Percentiles rank a stretch among this genome's conserved stretches.
These are phyloP conservation scores for Suillus discolor DNA, from an alignment of 768 basidiomycete species.

Conservation along the genomic window DNA sequence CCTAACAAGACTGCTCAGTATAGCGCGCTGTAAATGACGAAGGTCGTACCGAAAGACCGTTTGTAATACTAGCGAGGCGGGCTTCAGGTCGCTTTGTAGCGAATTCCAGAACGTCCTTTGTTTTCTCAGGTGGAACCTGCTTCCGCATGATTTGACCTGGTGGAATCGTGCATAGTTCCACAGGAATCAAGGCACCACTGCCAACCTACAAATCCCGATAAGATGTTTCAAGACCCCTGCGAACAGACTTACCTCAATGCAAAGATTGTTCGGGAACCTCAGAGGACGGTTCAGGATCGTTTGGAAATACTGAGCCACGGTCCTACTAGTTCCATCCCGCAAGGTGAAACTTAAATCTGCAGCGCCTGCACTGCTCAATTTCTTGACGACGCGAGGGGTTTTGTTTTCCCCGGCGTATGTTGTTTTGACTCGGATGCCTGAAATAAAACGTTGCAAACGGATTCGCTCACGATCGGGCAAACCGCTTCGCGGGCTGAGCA, in stretches of 20 bases:
- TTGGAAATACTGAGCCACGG: slow-evolving; percentile 66
- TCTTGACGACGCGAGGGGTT: slow-evolving; percentile 63
- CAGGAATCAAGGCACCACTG: slow-evolving; percentile 60
- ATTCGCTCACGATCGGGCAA: slow-evolving; percentile 56
- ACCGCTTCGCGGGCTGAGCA: slow-evolving; percentile 41
- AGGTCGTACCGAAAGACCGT: slow-evolving; percentile 51
- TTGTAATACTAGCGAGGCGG: slow-evolving; percentile 54
- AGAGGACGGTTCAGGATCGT: slow-evolving; percentile 54
- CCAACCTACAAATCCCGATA: slow-evolving; percentile 51
- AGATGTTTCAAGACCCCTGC: neutral
- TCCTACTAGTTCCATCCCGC: slow-evolving; percentile 55
- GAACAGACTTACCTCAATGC: slow-evolving; percentile 57
- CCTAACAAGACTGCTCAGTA: slow-evolving; percentile 34
- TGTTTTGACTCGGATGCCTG: slow-evolving; percentile 53
- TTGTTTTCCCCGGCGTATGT: slow-evolving; percentile 40
- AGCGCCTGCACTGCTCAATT: slow-evolving; percentile 56
- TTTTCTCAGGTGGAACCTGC: slow-evolving; percentile 69
- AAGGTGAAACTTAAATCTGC: slow-evolving; percentile 54
- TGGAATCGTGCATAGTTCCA: slow-evolving; percentile 66
- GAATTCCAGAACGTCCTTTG: slow-evolving; percentile 63
- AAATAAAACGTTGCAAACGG: slow-evolving; percentile 56
- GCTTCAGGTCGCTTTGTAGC: slow-evolving; percentile 64
- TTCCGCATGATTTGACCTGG: slow-evolving; percentile 73
- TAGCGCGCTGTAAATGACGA: neutral
- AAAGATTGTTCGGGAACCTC: slow-evolving; percentile 62